A percentile compares a stretch with the other conserved stretches of the same genome.
Evolutionary conservation across 495 filamentous ascomycete species (phyloP).

Genomic region (Aspergillus nanangensis): DNA sequence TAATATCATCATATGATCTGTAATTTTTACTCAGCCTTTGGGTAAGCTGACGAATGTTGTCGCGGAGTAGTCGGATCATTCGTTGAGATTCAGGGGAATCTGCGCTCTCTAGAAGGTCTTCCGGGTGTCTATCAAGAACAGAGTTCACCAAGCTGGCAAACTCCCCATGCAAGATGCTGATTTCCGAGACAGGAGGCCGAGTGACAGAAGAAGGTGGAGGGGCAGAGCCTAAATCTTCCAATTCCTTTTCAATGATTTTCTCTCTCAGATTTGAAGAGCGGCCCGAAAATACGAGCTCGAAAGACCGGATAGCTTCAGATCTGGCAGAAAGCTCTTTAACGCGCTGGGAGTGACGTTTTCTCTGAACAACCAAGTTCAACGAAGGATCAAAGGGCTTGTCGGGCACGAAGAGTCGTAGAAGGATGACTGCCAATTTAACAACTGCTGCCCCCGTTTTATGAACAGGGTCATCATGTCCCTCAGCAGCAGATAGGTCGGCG

Average conservation of each 20-base stretch:
- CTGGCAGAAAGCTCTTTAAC: slow-evolving; percentile 49
- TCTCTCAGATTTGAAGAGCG: slow-evolving; percentile 59
- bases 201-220: slow-evolving; percentile 62
- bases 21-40: slow-evolving; percentile 61
- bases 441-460: slow-evolving; percentile 26
- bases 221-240: slow-evolving; percentile 57
- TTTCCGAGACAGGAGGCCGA: slow-evolving; percentile 61
- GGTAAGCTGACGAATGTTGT: slow-evolving; percentile 67
- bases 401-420: slow-evolving; percentile 76
- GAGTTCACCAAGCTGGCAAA: slow-evolving; percentile 70
- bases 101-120: slow-evolving; percentile 26
- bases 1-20: slow-evolving; percentile 78
- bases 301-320: slow-evolving; percentile 56
- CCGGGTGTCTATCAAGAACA: slow-evolving; percentile 53
- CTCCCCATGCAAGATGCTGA: slow-evolving; percentile 73
- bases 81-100: slow-evolving; percentile 18
- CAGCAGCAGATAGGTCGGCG: slow-evolving; percentile 15
- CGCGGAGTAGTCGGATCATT: slow-evolving; percentile 53
- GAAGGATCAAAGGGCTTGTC: slow-evolving; percentile 85
- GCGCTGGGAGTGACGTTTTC: slow-evolving; percentile 57
- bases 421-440: slow-evolving; percentile 36
- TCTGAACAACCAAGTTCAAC: slow-evolving; percentile 66
- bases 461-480: slow-evolving; percentile 10
- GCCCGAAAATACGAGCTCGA: slow-evolving; percentile 65
- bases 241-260: slow-evolving; percentile 53